A percentile compares a stretch with the other conserved stretches of the same genome.
Conservation (phyloP, 176 grass and related monocot species). For the Avena sativa region DNA sequence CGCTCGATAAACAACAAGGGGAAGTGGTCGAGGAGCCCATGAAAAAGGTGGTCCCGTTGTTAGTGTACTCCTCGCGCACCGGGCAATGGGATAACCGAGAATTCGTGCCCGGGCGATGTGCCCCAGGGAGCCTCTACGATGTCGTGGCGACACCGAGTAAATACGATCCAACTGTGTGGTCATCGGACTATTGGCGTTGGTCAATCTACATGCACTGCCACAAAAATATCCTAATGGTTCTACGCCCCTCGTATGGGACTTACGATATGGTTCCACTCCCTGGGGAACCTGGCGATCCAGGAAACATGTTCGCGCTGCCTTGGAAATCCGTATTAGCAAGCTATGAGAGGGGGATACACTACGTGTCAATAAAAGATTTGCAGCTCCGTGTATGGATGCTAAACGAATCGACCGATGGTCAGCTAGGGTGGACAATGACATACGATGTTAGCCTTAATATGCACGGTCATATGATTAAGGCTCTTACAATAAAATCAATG, state of each 20-base stretch:
- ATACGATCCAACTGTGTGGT: neutral
- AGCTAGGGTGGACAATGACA: slow-evolving; percentile 7
- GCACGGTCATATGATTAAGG: neutral
- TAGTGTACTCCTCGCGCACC: neutral
- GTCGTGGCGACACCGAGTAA: neutral
- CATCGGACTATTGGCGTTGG: neutral
- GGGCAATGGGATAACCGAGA: neutral
- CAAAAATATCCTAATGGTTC: neutral
- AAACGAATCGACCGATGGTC: neutral
- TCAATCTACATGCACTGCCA: neutral
- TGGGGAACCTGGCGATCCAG: neutral
- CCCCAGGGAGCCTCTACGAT: neutral
- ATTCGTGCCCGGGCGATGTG: neutral
- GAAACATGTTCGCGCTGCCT: neutral
- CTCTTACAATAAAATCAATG: neutral
- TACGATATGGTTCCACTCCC: neutral
- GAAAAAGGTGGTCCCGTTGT: neutral
- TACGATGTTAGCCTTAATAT: neutral
- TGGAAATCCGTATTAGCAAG: neutral
- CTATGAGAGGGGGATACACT: slow-evolving; percentile 19
- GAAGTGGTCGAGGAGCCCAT: neutral
- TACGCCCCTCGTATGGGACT: neutral
- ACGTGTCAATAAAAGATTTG: neutral
- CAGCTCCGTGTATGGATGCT: neutral
- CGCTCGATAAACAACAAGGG: neutral